Base-by-base conservation (phyloP, 495 filamentous ascomycete species). In the Neurospora sp. region DNA sequence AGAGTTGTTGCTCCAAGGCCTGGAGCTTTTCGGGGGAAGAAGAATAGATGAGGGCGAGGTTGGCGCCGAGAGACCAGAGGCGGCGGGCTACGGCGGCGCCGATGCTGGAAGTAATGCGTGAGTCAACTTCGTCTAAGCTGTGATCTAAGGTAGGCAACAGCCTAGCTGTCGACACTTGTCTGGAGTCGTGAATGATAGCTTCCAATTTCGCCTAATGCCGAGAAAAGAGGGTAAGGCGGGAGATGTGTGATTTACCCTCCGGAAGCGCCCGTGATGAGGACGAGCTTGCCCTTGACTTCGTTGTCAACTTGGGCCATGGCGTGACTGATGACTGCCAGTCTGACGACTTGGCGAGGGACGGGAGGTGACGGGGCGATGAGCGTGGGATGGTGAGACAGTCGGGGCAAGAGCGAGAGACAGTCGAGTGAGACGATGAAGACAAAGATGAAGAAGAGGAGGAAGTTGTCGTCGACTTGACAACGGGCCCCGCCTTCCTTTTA, bases 231-330 rank as follows among this genome's bases (percentile, higher is more conserved):
- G 10, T 61, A 4, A 59, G 31, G n/a, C 5, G 68, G n/a, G 38
- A 27, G 27, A 38, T 9, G 40, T n/a, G 31, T 22, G 39, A 72
- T 81, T 75, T 85, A 90, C 89, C 89, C 89, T 79, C 89, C 89
- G 39, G 89, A 90, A 74, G 89, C 89, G 27, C 89, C 89, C 4
- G 89, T 91, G 73, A 91, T 85, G 6, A 91, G 85, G 72, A 88
- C 89, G 20, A 91, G 82, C 61, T 87, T 86, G 74, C 88, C 89
- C 22, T 76, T 80, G 71, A 90, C 82, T 40, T 86, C 83, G 76
- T 90, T 89, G 73, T 87, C 79, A 35, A 82, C 71, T 59, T 44
- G 68, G 2, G 77, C 31, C 79, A 81, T 81, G 65, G 71, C 22
- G 37, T 20, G 37, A 31, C 27, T 38, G 22, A 16, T 18, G 9